A percentile compares a stretch with the other conserved stretches of the same genome.
phyloP scores from a whole-genome alignment of 495 filamentous ascomycete species.

The Copromyces sp. region DNA sequence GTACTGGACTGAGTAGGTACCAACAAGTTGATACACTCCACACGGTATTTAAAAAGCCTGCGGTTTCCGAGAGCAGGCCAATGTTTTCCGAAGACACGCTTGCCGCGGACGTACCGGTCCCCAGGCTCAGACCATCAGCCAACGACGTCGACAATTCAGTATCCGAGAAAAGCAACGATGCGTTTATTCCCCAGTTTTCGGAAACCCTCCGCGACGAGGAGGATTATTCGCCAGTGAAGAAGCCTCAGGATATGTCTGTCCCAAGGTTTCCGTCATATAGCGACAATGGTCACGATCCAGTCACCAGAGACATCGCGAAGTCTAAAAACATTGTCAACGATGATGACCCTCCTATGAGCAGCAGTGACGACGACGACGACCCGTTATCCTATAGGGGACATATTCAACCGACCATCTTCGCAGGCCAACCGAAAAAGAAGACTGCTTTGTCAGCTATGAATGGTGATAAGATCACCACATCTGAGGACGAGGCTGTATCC shows the following conservation, averaged over 20 bases:
- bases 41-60: not conserved
- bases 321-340: not conserved
- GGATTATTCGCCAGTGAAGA: not conserved
- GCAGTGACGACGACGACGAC: constrained; percentile 2
- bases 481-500: not conserved
- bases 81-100: not conserved
- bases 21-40: not conserved
- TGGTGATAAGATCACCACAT: not conserved
- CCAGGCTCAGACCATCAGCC: not conserved
- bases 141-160: not conserved
- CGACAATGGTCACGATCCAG: not conserved
- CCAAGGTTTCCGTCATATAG: not conserved
- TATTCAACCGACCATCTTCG: not conserved
- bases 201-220: not conserved
- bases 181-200: not conserved
- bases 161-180: not conserved
- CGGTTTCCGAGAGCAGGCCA: not conserved
- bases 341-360: constrained; percentile 11
- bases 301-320: not conserved
- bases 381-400: not conserved
- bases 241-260: not conserved
- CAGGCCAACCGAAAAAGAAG: not conserved
- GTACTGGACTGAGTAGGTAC: not conserved
- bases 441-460: not conserved
- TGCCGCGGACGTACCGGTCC: not conserved